phyloP scores from a whole-genome alignment of 768 basidiomycete species.

The Steccherinum ochraceum region DNA sequence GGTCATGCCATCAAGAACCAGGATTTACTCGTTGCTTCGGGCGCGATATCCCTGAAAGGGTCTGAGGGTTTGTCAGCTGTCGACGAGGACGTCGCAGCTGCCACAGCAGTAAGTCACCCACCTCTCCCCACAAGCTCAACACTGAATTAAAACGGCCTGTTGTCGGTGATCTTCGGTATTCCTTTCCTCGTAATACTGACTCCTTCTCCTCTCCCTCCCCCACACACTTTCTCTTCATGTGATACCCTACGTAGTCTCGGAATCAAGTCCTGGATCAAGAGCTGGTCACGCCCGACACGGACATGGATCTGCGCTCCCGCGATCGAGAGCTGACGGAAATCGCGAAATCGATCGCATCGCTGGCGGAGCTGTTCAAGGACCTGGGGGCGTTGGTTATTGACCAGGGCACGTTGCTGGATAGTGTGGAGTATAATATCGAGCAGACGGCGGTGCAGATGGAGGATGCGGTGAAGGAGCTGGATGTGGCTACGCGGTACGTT shows the following conservation, averaged over 20 bases:
- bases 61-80: slow-evolving; percentile 78
- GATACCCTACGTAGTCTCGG: slow-evolving; percentile 31
- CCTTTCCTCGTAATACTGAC: background rate
- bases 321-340: slow-evolving; percentile 80
- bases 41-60: slow-evolving; percentile 74
- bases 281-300: slow-evolving; percentile 28
- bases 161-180: slow-evolving; percentile 9
- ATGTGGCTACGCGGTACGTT: slow-evolving; percentile 72
- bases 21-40: slow-evolving; percentile 87
- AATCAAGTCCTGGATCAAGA: slow-evolving; percentile 23
- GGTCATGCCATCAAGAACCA: slow-evolving; percentile 98
- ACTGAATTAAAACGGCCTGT: slow-evolving; percentile 3
- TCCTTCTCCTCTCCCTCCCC: slow-evolving; percentile 1
- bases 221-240: background rate
- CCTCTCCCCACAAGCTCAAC: background rate
- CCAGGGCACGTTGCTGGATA: slow-evolving; percentile 95
- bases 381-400: slow-evolving; percentile 91
- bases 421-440: slow-evolving; percentile 96
- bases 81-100: slow-evolving; percentile 87
- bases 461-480: slow-evolving; percentile 81
- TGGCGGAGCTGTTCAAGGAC: slow-evolving; percentile 97
- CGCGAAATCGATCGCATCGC: slow-evolving; percentile 82
- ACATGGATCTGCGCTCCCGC: slow-evolving; percentile 39
- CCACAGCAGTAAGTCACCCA: slow-evolving; percentile 37
- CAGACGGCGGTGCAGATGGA: slow-evolving; percentile 77